phyloP scores from a whole-genome alignment of 2,329 filamentous ascomycete genomes.

The Xylariomycetidae sp. region DNA sequence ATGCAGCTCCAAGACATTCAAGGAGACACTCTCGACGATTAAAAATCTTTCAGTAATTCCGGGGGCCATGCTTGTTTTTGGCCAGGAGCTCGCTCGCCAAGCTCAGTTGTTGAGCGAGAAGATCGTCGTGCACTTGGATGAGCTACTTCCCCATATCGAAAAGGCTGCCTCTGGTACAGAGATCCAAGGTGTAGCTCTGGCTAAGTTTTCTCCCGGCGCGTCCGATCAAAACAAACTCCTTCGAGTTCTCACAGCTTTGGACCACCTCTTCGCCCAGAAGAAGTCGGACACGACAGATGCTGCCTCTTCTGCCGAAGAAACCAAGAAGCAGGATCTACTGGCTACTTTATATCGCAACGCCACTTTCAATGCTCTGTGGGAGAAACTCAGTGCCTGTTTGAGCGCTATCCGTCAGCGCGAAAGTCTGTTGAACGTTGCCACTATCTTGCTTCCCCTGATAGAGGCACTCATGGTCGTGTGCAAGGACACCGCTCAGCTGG shows the following conservation, averaged over 20 bases:
- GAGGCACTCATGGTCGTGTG: constrained; percentile 98
- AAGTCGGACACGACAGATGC: constrained; percentile 42
- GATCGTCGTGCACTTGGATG: constrained; percentile 78
- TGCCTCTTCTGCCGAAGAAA: constrained; percentile 47
- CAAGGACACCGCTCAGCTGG: constrained; percentile 87
- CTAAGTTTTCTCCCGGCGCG: constrained; percentile 92
- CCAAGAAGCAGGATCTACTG: constrained; percentile 77
- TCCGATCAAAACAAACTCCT: constrained; percentile 96
- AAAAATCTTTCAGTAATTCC: constrained; percentile 95
- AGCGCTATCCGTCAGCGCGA: constrained; percentile 84
- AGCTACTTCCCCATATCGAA: constrained; percentile 80
- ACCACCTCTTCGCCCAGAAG: constrained; percentile 87
- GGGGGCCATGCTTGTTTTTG: constrained; percentile 83
- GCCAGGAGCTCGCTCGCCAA: constrained; percentile 85
- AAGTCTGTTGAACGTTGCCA: constrained; percentile 95
- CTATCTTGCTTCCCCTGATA: constrained; percentile 88
- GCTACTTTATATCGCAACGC: constrained; percentile 85
- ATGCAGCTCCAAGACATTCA: constrained; percentile 96
- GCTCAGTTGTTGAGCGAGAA: constrained; percentile 79
- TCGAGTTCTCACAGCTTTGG: constrained; percentile 85
- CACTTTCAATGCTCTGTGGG: constrained; percentile 88
- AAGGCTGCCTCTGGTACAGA: constrained; percentile 86
- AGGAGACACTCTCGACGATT: constrained; percentile 96
- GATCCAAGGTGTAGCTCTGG: constrained; percentile 87
- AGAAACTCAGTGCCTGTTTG: constrained; percentile 83